Base-by-base conservation (phyloP, 805 yeast species). In the Candida qinlingensis region DNA sequence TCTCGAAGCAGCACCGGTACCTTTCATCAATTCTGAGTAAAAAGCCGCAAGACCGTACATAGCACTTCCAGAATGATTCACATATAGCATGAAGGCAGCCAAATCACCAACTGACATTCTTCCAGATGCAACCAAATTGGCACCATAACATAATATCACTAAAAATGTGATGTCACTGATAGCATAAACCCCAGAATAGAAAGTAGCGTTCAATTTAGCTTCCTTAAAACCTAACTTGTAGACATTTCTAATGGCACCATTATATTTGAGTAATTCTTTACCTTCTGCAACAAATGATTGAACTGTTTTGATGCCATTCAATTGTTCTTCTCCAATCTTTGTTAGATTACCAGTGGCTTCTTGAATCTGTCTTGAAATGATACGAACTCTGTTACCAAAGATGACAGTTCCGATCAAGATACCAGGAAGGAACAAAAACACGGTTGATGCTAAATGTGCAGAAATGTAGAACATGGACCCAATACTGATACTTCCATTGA, bases 11-110 rank as follows among this genome's bases (percentile, higher is more conserved):
- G 98, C 98, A 48, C 99, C 99, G 7, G 89, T 87, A 46, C 97
- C 98, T 70, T 94, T 94, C 99, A 94, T 94, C 50, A 94, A 71
- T 65, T 94, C 99, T 1, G 96, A 84, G 62, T 91, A 94, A 63
- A 94, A 92, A 53, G 87, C 85, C 0, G 97, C 92, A n/a, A 92
- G 64, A 0, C 97, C 96, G 64, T 86, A 87, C 45, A 92, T 87
- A 5, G 97, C 85, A 34, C 86, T 76, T 1, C 97, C 97, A 1
- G 97, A 85, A 64, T 87, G 94, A n/a, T 89, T 89, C 0, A 97
- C 90, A 67, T 94, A 92, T 80, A 92, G 81, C 83, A 92, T 84
- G 66, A 89, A 92, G 27, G 96, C 89, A 9, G 97, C 88, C 43
- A 92, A 74, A 62, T 91, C 97, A 56, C 99, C 99, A 45, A 92